A percentile compares a stretch with the other conserved stretches of the same genome.
Conservation (phyloP, 139 green algal species). For the Trebouxia sp. region DNA sequence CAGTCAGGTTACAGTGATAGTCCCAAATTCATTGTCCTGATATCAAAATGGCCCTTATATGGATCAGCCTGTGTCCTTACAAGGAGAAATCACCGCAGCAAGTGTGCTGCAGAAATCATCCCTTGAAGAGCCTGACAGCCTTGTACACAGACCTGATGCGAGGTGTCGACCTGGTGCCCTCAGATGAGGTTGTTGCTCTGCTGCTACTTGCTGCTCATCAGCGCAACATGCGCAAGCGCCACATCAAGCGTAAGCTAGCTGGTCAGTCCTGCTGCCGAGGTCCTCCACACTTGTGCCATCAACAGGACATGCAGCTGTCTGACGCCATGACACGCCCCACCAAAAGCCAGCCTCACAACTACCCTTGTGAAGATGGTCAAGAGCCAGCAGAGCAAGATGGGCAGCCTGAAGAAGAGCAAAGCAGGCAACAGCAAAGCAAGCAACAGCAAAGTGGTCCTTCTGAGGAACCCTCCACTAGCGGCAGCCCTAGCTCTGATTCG, state of each 20-base stretch:
- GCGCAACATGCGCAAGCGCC: conserved; percentile 15
- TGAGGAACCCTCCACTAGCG: too few relatives aligned
- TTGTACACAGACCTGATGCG: conserved; percentile 5
- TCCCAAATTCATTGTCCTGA: too few relatives aligned
- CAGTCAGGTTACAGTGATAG: too few relatives aligned
- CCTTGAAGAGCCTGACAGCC: background rate
- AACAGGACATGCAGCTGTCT: background rate
- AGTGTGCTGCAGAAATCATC: conserved; percentile 7
- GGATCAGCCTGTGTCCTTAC: too few relatives aligned
- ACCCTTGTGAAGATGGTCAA: background rate
- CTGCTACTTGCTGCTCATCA: conserved; percentile 4
- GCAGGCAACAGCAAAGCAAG: too few relatives aligned
- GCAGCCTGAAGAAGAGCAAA: background rate
- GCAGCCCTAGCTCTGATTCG: too few relatives aligned
- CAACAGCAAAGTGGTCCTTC: too few relatives aligned
- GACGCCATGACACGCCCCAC: background rate
- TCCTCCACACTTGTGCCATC: background rate
- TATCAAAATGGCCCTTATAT: too few relatives aligned
- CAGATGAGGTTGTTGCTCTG: conserved; percentile 19
- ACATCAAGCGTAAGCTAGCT: conserved; percentile 12
- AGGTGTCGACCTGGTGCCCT: background rate
- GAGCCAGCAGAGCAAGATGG: background rate
- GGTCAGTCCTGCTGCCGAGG: background rate
- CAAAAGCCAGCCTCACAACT: background rate
- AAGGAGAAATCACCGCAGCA: too few relatives aligned